Evolutionary conservation across 2,329 filamentous ascomycete genomes (phyloP), one percentile per base, ranked within the genome.

Genomic region (Talaromyces sp.): DNA sequence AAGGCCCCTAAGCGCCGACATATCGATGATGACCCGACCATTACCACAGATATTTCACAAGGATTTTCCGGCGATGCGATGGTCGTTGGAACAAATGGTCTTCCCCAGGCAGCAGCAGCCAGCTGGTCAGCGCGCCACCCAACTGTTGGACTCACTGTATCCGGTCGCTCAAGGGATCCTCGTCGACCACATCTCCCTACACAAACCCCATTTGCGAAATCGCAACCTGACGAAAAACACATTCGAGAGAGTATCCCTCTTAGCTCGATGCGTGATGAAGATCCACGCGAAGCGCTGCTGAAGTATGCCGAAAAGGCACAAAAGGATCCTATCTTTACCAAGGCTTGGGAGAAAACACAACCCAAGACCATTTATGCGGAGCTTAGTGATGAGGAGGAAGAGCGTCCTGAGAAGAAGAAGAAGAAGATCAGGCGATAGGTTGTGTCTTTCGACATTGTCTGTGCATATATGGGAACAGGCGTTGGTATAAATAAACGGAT

Each of bases 301-400:
- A 97, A 96, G 81, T 99, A 98, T 82, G 94, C 93, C 43, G 92
- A 96, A 63, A 89, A 96, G 74, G 93, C 93, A 13, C 88, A 96
- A 78, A 94, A 92, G 75, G 93, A 98, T 75, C 94, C 93, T 0
- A 85, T 97, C 72, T 99, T 98, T 74, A 99, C 95, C 35, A 92
- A 91, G 70, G 95, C 93, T 17, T 99, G 93, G 91, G 90, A 90
- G 74, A 85, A 90, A 71, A 98, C 93, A 43, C 94, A 98, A 80
- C 95, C 95, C 0, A 89, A 93, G 70, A 92, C 93, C 31, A 90
- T 97, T 69, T 99, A 96, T 80, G 90, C 91, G 8, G 91, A 97
- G 50, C 73, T 95, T 39, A 96, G 93, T 75, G 94, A 96, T 72
- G 91, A 93, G 17, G 85, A 87, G 45, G 89, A 87, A 61, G 85